phyloP scores from a whole-genome alignment of 2,329 filamentous ascomycete genomes.

The Fusarium sp. region DNA sequence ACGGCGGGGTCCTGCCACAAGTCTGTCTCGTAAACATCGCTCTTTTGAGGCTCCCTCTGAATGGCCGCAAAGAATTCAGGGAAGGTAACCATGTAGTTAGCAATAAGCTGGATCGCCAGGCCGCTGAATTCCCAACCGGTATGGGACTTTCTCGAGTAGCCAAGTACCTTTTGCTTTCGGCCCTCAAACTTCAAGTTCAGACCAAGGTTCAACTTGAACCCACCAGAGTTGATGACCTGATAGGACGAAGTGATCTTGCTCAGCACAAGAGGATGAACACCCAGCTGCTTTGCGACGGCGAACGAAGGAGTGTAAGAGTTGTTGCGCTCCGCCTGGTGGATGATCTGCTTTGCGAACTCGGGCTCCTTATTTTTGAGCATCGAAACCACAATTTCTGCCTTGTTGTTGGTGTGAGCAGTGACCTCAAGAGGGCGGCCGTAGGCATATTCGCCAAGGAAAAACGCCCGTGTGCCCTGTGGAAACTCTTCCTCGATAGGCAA shows the following conservation, averaged over 20 bases:
- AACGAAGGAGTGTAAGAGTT: slow-evolving; percentile 89
- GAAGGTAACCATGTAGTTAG: slow-evolving; percentile 92
- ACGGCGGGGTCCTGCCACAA: slow-evolving; percentile 81
- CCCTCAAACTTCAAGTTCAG: slow-evolving; percentile 97
- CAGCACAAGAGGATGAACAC: slow-evolving; percentile 85
- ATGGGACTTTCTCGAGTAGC: slow-evolving; percentile 88
- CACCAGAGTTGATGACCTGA: slow-evolving; percentile 81
- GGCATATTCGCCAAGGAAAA: slow-evolving; percentile 93
- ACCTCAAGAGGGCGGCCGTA: slow-evolving; percentile 93
- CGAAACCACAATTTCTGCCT: slow-evolving; percentile 83
- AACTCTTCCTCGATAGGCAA: slow-evolving; percentile 93
- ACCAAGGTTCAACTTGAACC: slow-evolving; percentile 87
- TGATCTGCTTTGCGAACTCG: slow-evolving; percentile 84
- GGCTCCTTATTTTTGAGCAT: slow-evolving; percentile 78
- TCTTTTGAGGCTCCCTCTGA: slow-evolving; percentile 85
- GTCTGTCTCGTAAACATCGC: slow-evolving; percentile 85
- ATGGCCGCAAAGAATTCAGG: slow-evolving; percentile 95
- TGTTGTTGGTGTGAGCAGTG: slow-evolving; percentile 77
- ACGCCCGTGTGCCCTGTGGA: slow-evolving; percentile 82
- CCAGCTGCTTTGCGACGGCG: slow-evolving; percentile 84
- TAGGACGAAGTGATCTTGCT: slow-evolving; percentile 98
- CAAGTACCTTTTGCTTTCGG: slow-evolving; percentile 94
- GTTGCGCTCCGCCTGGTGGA: slow-evolving; percentile 74
- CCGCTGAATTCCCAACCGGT: slow-evolving; percentile 97
- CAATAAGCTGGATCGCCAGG: slow-evolving; percentile 82